Percentiles rank a stretch among this genome's conserved stretches.
Evolutionary conservation across 1,284 basidiomycete species (phyloP).

Genomic region (Pseudozyma sp.): DNA sequence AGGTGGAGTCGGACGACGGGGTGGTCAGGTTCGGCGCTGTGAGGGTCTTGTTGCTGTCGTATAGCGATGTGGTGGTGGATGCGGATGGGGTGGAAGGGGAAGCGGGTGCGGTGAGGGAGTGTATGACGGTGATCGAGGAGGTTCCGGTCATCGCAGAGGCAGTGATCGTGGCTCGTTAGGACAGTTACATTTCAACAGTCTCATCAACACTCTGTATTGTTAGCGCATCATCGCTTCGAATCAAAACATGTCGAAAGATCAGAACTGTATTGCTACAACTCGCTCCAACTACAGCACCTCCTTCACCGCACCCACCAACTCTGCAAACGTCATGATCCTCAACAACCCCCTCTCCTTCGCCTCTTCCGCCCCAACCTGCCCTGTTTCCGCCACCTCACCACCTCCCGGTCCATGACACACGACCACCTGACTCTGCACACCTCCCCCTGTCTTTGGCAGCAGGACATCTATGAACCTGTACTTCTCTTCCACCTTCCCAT

Average conservation of each 20-base stretch:
- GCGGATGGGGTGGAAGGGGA: neutral
- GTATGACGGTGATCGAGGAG: constrained; percentile 5
- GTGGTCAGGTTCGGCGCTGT: constrained; percentile 18
- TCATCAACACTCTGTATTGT: too few relatives aligned
- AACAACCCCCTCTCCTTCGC: constrained; percentile 7
- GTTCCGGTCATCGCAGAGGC: constrained; percentile 21
- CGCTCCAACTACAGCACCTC: neutral
- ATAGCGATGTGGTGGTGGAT: neutral
- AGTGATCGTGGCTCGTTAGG: neutral
- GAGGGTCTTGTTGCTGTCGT: constrained; percentile 7
- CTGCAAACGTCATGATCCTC: neutral
- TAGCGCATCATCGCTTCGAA: neutral
- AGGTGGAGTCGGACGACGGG: neutral
- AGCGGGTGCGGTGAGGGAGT: neutral
- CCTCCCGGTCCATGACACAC: constrained; percentile 9
- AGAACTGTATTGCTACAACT: too few relatives aligned
- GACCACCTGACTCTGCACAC: constrained; percentile 7
- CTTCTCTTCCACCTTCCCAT: constrained; percentile 5
- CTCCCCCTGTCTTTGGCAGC: constrained; percentile 9
- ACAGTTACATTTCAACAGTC: neutral
- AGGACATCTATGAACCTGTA: constrained; percentile 47
- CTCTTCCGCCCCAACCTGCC: neutral
- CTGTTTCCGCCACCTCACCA: too few relatives aligned
- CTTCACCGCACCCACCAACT: neutral
- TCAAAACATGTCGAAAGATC: neutral